These are phyloP conservation scores for Chalaropsis thielavioides DNA, from an alignment of 2,329 filamentous ascomycete genomes.

Conservation along the genomic window DNA sequence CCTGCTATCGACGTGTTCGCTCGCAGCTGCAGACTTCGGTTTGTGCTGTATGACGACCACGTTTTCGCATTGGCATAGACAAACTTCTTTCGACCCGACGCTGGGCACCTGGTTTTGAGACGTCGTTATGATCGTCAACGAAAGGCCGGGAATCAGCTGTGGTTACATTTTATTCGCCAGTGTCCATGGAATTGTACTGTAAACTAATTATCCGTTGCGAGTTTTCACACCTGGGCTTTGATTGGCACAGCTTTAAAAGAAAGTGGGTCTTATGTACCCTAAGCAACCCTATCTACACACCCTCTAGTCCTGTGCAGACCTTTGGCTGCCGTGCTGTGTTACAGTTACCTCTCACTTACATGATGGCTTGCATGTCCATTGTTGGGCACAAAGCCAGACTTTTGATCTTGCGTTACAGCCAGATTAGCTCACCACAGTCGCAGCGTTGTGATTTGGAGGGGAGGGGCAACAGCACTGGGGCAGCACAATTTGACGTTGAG, in stretches of 20 bases:
- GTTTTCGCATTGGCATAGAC: conserved; percentile 45
- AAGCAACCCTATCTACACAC: neutral
- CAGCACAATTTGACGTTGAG: neutral
- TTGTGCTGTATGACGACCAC: conserved; percentile 28
- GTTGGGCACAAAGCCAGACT: neutral
- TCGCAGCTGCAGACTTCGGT: conserved; percentile 24
- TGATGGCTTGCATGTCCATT: neutral
- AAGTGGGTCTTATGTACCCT: neutral
- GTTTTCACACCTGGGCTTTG: neutral
- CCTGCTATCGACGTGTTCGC: conserved; percentile 36
- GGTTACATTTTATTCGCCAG: conserved; percentile 31
- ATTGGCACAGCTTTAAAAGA: neutral
- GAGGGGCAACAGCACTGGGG: neutral
- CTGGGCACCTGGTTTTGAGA: conserved; percentile 43
- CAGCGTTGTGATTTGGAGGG: neutral
- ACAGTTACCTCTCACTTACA: neutral
- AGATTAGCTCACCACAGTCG: neutral
- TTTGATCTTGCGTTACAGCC: neutral
- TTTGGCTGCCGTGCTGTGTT: neutral
- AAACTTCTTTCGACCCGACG: conserved; percentile 33
- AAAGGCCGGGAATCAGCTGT: conserved; percentile 45
- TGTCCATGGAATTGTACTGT: neutral
- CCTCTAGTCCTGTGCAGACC: no score
- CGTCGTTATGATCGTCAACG: conserved; percentile 39
- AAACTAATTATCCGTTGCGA: no score